Conservation (phyloP, 805 yeast genomes). For the Limtongia smithiae region DNA sequence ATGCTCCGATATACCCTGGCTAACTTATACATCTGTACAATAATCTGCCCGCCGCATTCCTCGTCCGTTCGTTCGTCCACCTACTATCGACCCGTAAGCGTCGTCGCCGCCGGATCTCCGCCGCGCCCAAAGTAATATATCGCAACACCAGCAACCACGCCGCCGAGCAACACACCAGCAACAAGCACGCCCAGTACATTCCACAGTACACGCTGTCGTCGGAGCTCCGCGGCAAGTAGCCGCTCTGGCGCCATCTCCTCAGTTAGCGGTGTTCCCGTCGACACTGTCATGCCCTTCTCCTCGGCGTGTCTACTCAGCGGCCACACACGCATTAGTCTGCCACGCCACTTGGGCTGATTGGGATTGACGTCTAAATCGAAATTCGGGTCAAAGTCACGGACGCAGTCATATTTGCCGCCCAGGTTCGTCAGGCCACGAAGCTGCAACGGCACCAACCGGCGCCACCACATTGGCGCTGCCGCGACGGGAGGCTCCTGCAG, state of each 20-base stretch:
- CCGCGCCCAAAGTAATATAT: slow-evolving; percentile 21
- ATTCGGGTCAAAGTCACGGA: too few relatives aligned
- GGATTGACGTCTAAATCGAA: background rate
- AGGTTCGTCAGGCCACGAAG: slow-evolving; percentile 1
- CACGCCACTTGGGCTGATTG: slow-evolving; percentile 4
- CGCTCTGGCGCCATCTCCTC: slow-evolving; percentile 18
- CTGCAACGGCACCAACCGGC: slow-evolving; percentile 7
- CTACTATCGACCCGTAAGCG: slow-evolving; percentile 7
- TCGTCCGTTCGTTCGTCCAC: slow-evolving; percentile 3
- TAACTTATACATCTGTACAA: too few relatives aligned
- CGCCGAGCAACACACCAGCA: slow-evolving; percentile 19
- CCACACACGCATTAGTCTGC: too few relatives aligned
- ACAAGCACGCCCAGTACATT: slow-evolving; percentile 15
- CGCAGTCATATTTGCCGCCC: too few relatives aligned
- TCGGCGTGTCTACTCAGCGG: background rate
- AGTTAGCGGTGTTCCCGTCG: slow-evolving; percentile 5
- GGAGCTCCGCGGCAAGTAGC: slow-evolving; percentile 9
- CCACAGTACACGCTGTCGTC: slow-evolving; percentile 18
- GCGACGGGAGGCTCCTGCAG: background rate
- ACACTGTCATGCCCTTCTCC: too few relatives aligned
- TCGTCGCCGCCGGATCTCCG: slow-evolving; percentile 11
- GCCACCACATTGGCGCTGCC: slow-evolving; percentile 11
- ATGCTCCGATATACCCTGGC: too few relatives aligned
- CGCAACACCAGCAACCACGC: slow-evolving; percentile 24
- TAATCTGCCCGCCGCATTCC: slow-evolving; percentile 4